A percentile compares a stretch with the other conserved stretches of the same genome.
Evolutionary conservation across 2,329 filamentous ascomycete genomes (phyloP).

Genomic region (Trichophyton benhamiae): DNA sequence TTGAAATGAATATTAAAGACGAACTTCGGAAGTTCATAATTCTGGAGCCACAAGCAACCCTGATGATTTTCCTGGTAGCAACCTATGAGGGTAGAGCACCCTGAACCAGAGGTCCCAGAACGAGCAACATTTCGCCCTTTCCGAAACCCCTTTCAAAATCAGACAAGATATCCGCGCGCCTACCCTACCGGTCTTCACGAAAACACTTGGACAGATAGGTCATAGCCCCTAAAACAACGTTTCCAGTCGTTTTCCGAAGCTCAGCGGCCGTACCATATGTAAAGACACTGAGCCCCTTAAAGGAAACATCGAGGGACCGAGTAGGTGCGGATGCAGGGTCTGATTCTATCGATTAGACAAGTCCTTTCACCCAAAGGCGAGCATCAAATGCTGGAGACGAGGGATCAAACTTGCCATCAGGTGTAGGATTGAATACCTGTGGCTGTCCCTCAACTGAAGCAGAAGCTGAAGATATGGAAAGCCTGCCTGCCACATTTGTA

Average conservation of each 20-base stretch:
- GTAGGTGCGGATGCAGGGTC: background rate
- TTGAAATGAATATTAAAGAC: background rate
- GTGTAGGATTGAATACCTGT: background rate
- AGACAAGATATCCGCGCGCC: background rate
- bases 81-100: slow-evolving; percentile 79
- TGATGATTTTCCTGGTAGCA: slow-evolving; percentile 68
- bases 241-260: slow-evolving; percentile 33
- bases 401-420: background rate
- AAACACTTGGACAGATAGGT: background rate
- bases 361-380: background rate
- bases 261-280: slow-evolving; percentile 29
- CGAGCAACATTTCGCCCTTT: slow-evolving; percentile 28
- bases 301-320: slow-evolving; percentile 22
- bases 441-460: background rate
- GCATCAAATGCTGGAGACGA: background rate
- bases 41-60: slow-evolving; percentile 59
- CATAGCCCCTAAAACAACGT: slow-evolving; percentile 25
- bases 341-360: background rate
- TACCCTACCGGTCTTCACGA: slow-evolving; percentile 13
- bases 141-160: background rate
- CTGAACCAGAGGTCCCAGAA: slow-evolving; percentile 40
- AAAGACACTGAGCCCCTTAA: slow-evolving; percentile 26
- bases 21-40: slow-evolving; percentile 64
- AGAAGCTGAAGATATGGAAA: background rate
- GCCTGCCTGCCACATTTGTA: background rate